Evolutionary conservation across 2,329 filamentous ascomycete genomes (phyloP), one percentile per base, ranked within the genome.

Genomic region (Stemphylium beticola): DNA sequence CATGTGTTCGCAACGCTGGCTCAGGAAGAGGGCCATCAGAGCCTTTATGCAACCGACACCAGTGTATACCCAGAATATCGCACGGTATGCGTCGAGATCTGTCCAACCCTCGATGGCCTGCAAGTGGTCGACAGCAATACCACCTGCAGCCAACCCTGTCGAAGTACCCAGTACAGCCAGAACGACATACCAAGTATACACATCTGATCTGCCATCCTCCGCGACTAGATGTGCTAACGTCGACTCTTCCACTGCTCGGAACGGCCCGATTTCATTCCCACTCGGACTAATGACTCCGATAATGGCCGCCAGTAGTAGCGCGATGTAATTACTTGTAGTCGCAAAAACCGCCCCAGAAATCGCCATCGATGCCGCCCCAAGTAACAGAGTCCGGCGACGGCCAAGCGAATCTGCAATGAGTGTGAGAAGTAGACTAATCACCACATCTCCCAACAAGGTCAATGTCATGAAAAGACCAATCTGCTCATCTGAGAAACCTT

Each of bases 61-160:
- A 2, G 76, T 77, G 55, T 81, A 81, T 1, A 76, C 56, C 70
- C 73, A 76, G 58, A 81, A 81, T 2, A 80, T 66, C 0, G 72
- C 56, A 2, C 74, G 72, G 40, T 76, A 80, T 0, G 76, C 72
- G 29, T 72, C 72, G 24, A 76, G 47, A 26, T 72, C 67, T 2
- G 61, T 71, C 74, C 76, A 79, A 2, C 74, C 74, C 4, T 60
- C 53, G 17, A 58, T 46, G 0, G 58, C 55, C 18, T 73, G 64
- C 18, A 78, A 53, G 1, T 44, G 44, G 34, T 78, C 71, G 38
- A 77, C 72, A 1, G 73, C 60, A 53, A 74, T 73, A 2, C 78
- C 78, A 12, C 74, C 72, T 0, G 70, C 62, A 4, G 65, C 57
- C 15, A 75, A 49, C 0, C 75, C 75, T 1, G 64, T 66, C 20